A percentile compares a stretch with the other conserved stretches of the same genome.
phyloP scores from a whole-genome alignment of 2,329 filamentous ascomycete species.

The Parasarocladium wereldwijsianum region DNA sequence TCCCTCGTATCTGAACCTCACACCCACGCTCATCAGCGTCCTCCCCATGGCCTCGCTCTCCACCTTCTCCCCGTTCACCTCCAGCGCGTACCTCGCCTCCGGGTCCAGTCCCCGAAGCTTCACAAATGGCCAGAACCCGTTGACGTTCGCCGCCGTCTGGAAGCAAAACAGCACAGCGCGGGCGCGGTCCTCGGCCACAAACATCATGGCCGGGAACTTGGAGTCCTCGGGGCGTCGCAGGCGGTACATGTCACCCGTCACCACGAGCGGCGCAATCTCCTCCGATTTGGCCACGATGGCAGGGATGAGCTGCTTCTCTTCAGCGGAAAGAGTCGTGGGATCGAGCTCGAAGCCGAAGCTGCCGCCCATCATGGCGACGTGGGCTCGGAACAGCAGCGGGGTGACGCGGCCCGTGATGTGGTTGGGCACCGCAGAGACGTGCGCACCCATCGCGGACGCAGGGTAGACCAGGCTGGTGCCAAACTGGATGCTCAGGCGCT shows the following conservation, averaged over 20 bases:
- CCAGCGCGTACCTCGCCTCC: conserved; percentile 34
- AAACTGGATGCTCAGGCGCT: conserved; percentile 48
- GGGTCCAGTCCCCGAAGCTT: conserved; percentile 41
- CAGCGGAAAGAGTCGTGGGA: conserved; percentile 31
- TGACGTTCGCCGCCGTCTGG: conserved; percentile 33
- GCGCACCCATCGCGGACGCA: conserved; percentile 46
- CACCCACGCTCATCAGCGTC: conserved; percentile 46
- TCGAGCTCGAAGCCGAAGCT: conserved; percentile 51
- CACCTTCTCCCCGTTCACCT: conserved; percentile 30
- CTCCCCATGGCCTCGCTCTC: no score
- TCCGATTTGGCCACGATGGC: conserved; percentile 37
- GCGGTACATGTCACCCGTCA: conserved; percentile 44
- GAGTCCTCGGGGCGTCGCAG: conserved; percentile 40
- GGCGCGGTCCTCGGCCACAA: conserved; percentile 34
- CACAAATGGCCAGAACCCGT: conserved; percentile 38
- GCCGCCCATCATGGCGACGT: conserved; percentile 55
- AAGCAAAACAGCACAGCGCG: conserved; percentile 44
- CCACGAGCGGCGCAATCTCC: conserved; percentile 42
- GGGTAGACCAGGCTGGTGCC: conserved; percentile 50
- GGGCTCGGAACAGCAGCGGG: conserved; percentile 43
- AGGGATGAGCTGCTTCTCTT: conserved; percentile 37
- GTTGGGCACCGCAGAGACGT: conserved; percentile 47
- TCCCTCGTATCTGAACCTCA: conserved; percentile 29
- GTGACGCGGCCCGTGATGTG: conserved; percentile 38
- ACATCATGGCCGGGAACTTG: conserved; percentile 48